Evolutionary conservation across 2,329 filamentous ascomycete species (phyloP).

Genomic region (Aspergillus ustus): DNA sequence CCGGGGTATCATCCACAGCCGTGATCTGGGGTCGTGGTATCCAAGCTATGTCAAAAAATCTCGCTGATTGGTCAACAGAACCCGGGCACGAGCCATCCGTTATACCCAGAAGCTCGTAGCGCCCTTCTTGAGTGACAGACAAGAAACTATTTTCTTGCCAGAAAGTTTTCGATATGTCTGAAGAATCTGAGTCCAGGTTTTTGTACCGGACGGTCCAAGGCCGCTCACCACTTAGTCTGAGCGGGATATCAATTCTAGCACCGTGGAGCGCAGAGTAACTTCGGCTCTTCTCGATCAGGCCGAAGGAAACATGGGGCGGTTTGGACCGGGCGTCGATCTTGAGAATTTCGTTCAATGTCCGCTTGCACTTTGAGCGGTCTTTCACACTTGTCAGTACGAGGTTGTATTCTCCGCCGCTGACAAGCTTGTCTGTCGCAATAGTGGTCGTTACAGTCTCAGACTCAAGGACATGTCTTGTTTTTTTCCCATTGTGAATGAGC

Average conservation of each 20-base stretch:
- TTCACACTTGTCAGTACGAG: slow-evolving; percentile 83
- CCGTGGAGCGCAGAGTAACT: slow-evolving; percentile 77
- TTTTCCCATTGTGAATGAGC: slow-evolving; percentile 84
- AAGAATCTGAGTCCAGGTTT: slow-evolving; percentile 62
- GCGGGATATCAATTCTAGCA: slow-evolving; percentile 72
- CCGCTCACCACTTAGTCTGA: slow-evolving; percentile 81
- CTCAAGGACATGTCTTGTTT: slow-evolving; percentile 69
- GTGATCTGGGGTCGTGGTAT: slow-evolving; percentile 76
- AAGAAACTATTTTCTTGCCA: slow-evolving; percentile 70
- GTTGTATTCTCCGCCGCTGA: slow-evolving; percentile 86
- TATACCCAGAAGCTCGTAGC: slow-evolving; percentile 79
- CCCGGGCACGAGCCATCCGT: slow-evolving; percentile 82
- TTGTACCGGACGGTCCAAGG: slow-evolving; percentile 83
- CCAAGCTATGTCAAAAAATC: slow-evolving; percentile 81
- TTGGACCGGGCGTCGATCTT: slow-evolving; percentile 88
- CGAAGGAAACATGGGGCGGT: slow-evolving; percentile 84
- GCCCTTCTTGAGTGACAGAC: slow-evolving; percentile 68
- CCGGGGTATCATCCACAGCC: slow-evolving; percentile 54
- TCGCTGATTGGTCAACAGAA: slow-evolving; percentile 73
- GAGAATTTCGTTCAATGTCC: slow-evolving; percentile 79
- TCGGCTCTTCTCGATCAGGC: slow-evolving; percentile 79
- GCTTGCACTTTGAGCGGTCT: slow-evolving; percentile 84
- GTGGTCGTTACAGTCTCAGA: slow-evolving; percentile 68
- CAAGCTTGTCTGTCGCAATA: slow-evolving; percentile 75
- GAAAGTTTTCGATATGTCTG: slow-evolving; percentile 55